Evolutionary conservation across 176 grass and related monocot genomes (phyloP).

Genomic region (Thinopyrum elongatum): DNA sequence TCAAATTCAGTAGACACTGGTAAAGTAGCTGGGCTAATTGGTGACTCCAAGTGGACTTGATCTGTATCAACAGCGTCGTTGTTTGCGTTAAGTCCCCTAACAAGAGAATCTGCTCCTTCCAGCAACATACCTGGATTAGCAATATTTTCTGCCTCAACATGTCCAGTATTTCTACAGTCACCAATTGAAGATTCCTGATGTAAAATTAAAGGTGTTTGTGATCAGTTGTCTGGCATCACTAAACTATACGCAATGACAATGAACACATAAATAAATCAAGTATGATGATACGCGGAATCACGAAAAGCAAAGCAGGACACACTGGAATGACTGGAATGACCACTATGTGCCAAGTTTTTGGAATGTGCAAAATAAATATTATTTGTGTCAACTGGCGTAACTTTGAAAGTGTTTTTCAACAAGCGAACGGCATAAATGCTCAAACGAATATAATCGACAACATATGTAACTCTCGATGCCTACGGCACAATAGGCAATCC

Average conservation of each 20-base stretch:
- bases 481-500: not conserved
- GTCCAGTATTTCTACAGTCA: conserved; percentile 1
- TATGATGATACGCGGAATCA: conserved; percentile 12
- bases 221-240: conserved; percentile 1
- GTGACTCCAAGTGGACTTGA: too few relatives aligned
- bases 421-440: not conserved
- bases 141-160: conserved; percentile 14
- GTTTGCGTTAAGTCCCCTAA: conserved; percentile 6
- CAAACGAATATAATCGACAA: not conserved
- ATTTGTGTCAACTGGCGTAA: not conserved
- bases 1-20: not conserved
- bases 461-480: not conserved
- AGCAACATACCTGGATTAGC: conserved; percentile 5
- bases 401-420: conserved; percentile 6
- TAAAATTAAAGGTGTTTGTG: not conserved
- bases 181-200: conserved; percentile 31
- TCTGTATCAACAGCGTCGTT: not conserved
- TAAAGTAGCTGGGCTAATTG: not conserved
- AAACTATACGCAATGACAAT: conserved; percentile 2
- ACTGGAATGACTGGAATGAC: not conserved
- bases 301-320: not conserved
- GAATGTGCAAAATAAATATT: not conserved
- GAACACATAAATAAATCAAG: conserved; percentile 21
- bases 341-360: not conserved
- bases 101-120: conserved; percentile 10